Evolutionary conservation across 306 rosid species (phyloP), one percentile per base, ranked within the genome.

Genomic region (Rubus parviflorus): DNA sequence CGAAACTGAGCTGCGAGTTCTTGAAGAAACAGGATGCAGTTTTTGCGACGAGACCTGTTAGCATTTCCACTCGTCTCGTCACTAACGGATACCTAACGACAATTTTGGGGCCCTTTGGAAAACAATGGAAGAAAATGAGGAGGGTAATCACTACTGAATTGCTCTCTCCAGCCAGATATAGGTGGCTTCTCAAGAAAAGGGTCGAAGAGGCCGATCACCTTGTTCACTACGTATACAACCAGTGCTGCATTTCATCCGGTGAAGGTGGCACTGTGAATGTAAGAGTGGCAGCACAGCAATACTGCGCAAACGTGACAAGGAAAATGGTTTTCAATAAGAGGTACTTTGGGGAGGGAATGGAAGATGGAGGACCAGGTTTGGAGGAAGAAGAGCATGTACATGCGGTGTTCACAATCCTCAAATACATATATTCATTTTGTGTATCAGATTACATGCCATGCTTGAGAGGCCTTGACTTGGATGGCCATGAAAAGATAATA

Each of bases 161-260:
- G n/a, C 20, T 69, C 14, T 22, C n/a, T 3, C 73, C 82, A 0
- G 7, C 42, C 1, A 80, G 35, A n/a, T 78, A 63, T 38, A 16
- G 22, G 15, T 77, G 80, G 81, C 84, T 82, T 3, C 75, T 71
- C 1, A 20, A 52, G 23, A 85, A 85, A 58, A 75, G 88, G 22
- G 48, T 3, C 0, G 79, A 83, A 45, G 88, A 85, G 54, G 87
- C 91, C 6, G 40, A 83, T 60, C 77, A 85, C 45, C 78, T 87
- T 1, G 65, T 85, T 16, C 64, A 58, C 1, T 78, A 72, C 37
- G 56, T 80, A n/a, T 56, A 66, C 73, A 80, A 75, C 60, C 66
- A 71, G 47, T 82, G 79, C 68, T 38, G 61, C 0, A 51, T 25
- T 25, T 25, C 37, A 0, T 4, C 12, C 0, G 22, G 60, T 1